A percentile compares a stretch with the other conserved stretches of the same genome.
These are phyloP conservation scores for Pachyrhizus erosus DNA, from an alignment of 306 rosid genomes.

Conservation along the genomic window DNA sequence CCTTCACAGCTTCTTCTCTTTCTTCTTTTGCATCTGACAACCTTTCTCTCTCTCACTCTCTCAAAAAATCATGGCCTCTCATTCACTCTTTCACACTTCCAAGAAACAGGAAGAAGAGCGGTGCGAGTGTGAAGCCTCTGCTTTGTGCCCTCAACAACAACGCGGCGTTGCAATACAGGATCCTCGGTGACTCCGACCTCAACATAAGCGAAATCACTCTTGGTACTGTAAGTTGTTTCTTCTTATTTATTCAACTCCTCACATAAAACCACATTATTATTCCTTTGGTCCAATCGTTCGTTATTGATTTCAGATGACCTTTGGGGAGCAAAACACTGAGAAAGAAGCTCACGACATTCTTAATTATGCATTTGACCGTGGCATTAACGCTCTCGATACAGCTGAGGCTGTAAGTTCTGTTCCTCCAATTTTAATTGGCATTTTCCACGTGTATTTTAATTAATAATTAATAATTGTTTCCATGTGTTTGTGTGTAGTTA, in stretches of 20 bases:
- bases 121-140: not conserved
- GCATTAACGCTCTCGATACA: slow-evolving; percentile 81
- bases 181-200: slow-evolving; percentile 90
- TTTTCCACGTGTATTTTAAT: not conserved
- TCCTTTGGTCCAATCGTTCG: too few species aligned
- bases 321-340: slow-evolving; percentile 90
- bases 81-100: not conserved
- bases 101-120: not conserved
- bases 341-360: slow-evolving; percentile 82
- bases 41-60: slow-evolving; percentile 12
- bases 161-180: slow-evolving; percentile 61
- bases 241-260: not conserved
- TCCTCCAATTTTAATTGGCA: slow-evolving; percentile 21
- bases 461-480: not conserved
- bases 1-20: slow-evolving; percentile 29
- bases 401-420: slow-evolving; percentile 75
- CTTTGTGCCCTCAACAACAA: slow-evolving; percentile 45
- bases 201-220: slow-evolving; percentile 78
- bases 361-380: slow-evolving; percentile 70
- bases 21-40: slow-evolving; percentile 26
- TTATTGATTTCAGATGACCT: slow-evolving; percentile 78
- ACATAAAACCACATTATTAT: too few species aligned
- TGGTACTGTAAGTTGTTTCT: slow-evolving; percentile 65
- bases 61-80: slow-evolving; percentile 31
- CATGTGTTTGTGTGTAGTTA: too few species aligned